Evolutionary conservation across 1,284 basidiomycete genomes (phyloP), one percentile per base, ranked within the genome.

Genomic region (Mrakiaceae sp.): DNA sequence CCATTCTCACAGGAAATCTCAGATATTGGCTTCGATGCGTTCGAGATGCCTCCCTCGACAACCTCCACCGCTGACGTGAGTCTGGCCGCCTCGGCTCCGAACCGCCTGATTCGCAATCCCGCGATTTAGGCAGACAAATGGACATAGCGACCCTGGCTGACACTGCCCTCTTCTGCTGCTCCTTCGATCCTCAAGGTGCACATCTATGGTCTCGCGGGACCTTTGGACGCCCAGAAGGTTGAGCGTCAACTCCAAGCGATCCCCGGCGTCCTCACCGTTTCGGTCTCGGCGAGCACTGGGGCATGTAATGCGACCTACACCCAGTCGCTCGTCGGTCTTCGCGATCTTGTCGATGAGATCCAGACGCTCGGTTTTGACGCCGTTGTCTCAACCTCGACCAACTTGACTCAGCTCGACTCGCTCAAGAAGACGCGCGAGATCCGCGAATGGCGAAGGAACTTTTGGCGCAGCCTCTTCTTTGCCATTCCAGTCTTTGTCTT

Each of bases 401-500:
- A 94, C 71, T 84, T 84, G 1, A 92, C 94, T 2, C 96, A 98
- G 76, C 79, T 95, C 3, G 85, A 87, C 56, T 96, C 92, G 0
- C 84, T 99, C 61, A 87, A 87, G 5, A 87, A 93, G 49, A 87
- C 90, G 60, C 93, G 90, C 75, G 96, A 98, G 76, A 87, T 96
- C 44, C 81, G 86, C 62, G 85, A 90, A 71, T 99, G 96, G 96
- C 81, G 85, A 44, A 76, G 76, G n/a, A 86, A 91, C 16, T 88
- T 98, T 78, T 74, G 85, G 60, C 84, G 84, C 78, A 85, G 87
- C 69, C 73, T 88, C 50, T 74, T 79, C 11, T 97, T 99, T 73
- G 91, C 91, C 55, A 70, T 96, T 0, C 96, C 96, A 39, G 92
- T 96, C 64, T 97, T 98, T 76, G 82, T 97, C 73, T 78, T 98